A percentile compares a stretch with the other conserved stretches of the same genome.
phyloP scores from a whole-genome alignment of 352 stramenopile genomes.

The Pythium folliculosum region DNA sequence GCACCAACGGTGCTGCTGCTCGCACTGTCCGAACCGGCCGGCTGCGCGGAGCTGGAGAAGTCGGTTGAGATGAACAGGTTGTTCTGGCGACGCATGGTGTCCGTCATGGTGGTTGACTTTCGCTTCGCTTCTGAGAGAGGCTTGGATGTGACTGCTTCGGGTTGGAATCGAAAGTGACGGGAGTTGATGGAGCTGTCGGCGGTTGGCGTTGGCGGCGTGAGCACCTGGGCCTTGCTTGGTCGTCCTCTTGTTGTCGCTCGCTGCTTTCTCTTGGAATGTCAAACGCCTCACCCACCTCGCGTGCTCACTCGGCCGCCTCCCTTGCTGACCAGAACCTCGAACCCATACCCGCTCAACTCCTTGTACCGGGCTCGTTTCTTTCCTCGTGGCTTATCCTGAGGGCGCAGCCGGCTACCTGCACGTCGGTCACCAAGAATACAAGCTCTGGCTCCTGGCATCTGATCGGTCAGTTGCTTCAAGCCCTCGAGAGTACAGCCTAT shows the following conservation, averaged over 20 bases:
- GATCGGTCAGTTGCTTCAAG: slow-evolving; percentile 7
- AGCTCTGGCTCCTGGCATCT: neutral
- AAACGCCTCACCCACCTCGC: neutral
- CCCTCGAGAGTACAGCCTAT: neutral
- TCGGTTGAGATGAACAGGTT: slow-evolving; percentile 65
- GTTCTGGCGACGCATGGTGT: slow-evolving; percentile 43
- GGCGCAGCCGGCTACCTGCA: neutral
- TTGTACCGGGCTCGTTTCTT: neutral
- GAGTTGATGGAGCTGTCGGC: neutral
- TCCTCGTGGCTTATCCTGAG: slow-evolving; percentile 9
- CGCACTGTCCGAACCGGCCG: slow-evolving; percentile 4
- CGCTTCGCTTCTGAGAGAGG: neutral
- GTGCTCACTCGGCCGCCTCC: neutral
- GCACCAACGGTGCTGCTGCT: slow-evolving; percentile 10
- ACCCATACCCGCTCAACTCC: neutral
- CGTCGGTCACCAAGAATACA: slow-evolving; percentile 11
- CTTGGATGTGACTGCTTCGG: neutral
- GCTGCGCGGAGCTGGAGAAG: slow-evolving; percentile 28
- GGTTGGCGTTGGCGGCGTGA: neutral
- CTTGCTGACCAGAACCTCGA: neutral
- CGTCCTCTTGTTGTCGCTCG: neutral
- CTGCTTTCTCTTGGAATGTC: slow-evolving; percentile 3
- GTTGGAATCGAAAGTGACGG: slow-evolving; percentile 11
- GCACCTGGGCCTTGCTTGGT: neutral
- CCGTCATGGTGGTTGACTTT: slow-evolving; percentile 39